A percentile compares a stretch with the other conserved stretches of the same genome.
phyloP scores from a whole-genome alignment of 495 filamentous ascomycete species.

The Letharia lupina region DNA sequence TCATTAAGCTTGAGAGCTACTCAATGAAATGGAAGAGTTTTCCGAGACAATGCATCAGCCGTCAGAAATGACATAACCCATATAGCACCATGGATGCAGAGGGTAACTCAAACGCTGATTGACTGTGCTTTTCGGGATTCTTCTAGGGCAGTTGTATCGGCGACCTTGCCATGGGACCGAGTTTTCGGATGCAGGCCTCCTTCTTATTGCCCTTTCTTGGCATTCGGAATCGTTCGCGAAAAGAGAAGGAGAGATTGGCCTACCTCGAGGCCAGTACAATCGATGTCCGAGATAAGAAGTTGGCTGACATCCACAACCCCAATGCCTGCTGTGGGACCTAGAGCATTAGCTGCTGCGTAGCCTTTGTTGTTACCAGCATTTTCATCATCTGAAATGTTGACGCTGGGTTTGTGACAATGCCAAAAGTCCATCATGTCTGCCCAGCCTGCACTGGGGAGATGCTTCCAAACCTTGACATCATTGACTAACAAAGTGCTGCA shows the following conservation, averaged over 20 bases:
- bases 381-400: conserved; percentile 34
- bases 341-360: conserved; percentile 64
- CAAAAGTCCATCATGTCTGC: conserved; percentile 99
- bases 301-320: conserved; percentile 76
- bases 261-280: conserved; percentile 61
- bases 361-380: conserved; percentile 46
- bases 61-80: conserved; percentile 12
- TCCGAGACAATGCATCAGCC: conserved; percentile 1
- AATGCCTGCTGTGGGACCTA: conserved; percentile 52
- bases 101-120: conserved; percentile 13
- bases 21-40: conserved; percentile 24
- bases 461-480: conserved; percentile 60
- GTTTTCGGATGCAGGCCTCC: conserved; percentile 50
- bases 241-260: background rate
- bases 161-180: conserved; percentile 53
- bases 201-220: conserved; percentile 69
- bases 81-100: conserved; percentile 8
- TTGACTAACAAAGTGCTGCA: conserved; percentile 42
- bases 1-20: conserved; percentile 14
- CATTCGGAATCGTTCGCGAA: background rate
- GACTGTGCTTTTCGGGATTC: conserved; percentile 3
- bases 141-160: conserved; percentile 93
- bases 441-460: conserved; percentile 93
- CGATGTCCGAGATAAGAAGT: conserved; percentile 55
- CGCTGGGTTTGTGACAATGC: conserved; percentile 92